Evolutionary conservation across 352 stramenopile genomes (phyloP).

Genomic region (Phytopythium ostracodes): DNA sequence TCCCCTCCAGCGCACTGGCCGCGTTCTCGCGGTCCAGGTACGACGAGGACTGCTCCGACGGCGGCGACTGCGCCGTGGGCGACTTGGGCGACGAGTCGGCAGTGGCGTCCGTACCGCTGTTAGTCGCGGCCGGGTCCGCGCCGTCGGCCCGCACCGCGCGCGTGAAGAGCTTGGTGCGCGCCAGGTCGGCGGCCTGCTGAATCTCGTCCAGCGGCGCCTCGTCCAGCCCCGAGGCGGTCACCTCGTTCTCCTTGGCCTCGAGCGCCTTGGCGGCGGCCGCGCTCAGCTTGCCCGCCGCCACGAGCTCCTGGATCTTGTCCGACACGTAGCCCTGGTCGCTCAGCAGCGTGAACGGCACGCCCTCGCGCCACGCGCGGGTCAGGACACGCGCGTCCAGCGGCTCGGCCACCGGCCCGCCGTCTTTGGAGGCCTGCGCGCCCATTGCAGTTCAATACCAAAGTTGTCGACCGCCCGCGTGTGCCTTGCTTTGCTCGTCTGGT

Average conservation of each 20-base stretch:
- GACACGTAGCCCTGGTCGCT: conserved; percentile 64
- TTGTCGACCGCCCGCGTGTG: not conserved
- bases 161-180: conserved; percentile 51
- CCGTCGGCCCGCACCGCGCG: conserved; percentile 9
- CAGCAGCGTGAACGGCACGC: conserved; percentile 63
- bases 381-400: conserved; percentile 14
- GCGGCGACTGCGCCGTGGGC: not conserved
- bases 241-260: conserved; percentile 18
- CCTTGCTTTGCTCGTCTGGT: not conserved
- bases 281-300: conserved; percentile 8
- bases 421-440: conserved; percentile 23
- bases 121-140: not conserved
- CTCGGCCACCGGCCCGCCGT: not conserved
- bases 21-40: conserved; percentile 19
- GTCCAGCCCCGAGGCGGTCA: conserved; percentile 43
- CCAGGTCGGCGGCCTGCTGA: conserved; percentile 48
- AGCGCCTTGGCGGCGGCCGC: conserved; percentile 1
- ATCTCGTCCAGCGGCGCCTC: conserved; percentile 56
- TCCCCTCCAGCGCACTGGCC: conserved; percentile 28
- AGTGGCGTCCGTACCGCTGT: not conserved
- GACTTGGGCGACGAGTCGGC: not conserved
- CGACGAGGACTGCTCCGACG: conserved; percentile 1
- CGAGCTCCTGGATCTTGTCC: conserved; percentile 60
- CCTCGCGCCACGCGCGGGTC: conserved; percentile 39
- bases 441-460: conserved; percentile 6